Evolutionary conservation across 2,329 filamentous ascomycete species (phyloP).

Genomic region (Xylaria arbuscula): DNA sequence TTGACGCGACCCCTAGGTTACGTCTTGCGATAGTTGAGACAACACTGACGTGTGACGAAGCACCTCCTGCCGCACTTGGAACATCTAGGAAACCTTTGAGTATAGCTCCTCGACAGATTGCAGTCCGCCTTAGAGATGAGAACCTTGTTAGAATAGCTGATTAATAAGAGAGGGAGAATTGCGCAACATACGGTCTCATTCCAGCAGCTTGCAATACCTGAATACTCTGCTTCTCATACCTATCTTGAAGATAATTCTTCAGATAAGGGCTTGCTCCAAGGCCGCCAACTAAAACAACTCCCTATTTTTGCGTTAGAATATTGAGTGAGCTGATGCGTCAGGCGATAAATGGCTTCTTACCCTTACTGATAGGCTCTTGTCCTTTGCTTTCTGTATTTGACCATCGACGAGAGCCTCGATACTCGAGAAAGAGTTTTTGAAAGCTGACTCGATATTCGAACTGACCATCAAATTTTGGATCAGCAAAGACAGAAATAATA

Average conservation of each 20-base stretch:
- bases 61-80: not conserved
- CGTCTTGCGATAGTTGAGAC: conserved; percentile 13
- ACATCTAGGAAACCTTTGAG: conserved; percentile 12
- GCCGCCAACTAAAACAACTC: not conserved
- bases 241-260: not conserved
- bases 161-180: not conserved
- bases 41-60: conserved; percentile 1
- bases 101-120: conserved; percentile 22
- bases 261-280: not conserved
- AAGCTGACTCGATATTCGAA: not conserved
- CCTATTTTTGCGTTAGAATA: not conserved
- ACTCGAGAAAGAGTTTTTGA: not conserved
- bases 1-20: not conserved
- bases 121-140: conserved; percentile 3
- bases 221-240: not conserved
- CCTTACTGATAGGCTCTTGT: not conserved
- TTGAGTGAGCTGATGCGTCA: no score
- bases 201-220: conserved; percentile 2
- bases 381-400: not conserved
- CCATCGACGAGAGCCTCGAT: not conserved
- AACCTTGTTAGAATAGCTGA: not conserved
- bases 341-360: not conserved
- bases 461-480: not conserved
- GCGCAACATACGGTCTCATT: conserved; percentile 7
- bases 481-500: not conserved